Evolutionary conservation across 1,139 yeast species (phyloP).

Genomic region (Candida sanyaensis): DNA sequence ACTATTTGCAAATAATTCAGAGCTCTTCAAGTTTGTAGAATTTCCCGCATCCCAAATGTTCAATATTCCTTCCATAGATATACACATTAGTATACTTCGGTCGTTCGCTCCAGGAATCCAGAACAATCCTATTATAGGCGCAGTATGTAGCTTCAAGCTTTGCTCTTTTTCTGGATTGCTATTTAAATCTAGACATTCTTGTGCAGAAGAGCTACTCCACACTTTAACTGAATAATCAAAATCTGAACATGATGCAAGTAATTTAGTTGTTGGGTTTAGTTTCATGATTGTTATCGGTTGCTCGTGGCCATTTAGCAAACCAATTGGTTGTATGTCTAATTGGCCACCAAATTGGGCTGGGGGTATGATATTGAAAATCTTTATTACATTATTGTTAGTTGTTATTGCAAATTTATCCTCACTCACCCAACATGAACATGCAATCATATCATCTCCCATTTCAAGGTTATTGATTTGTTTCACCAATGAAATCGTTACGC

Average conservation of each 20-base stretch:
- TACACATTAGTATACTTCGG: slow-evolving; percentile 28
- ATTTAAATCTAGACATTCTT: slow-evolving; percentile 37
- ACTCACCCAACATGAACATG: slow-evolving; percentile 72
- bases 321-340: slow-evolving; percentile 51
- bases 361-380: slow-evolving; percentile 53
- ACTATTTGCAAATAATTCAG: slow-evolving; percentile 25
- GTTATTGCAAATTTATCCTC: slow-evolving; percentile 71
- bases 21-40: slow-evolving; percentile 32
- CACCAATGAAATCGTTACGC: slow-evolving; percentile 31
- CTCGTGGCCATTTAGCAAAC: slow-evolving; percentile 69
- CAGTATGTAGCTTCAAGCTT: slow-evolving; percentile 40
- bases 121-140: slow-evolving; percentile 54
- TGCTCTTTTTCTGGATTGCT: slow-evolving; percentile 14
- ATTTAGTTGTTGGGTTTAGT: slow-evolving; percentile 52
- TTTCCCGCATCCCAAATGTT: slow-evolving; percentile 64
- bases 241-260: slow-evolving; percentile 75
- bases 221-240: slow-evolving; percentile 64
- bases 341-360: slow-evolving; percentile 11
- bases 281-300: slow-evolving; percentile 57
- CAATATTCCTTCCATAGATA: slow-evolving; percentile 71
- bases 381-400: slow-evolving; percentile 55
- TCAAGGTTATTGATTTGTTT: slow-evolving; percentile 24
- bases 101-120: slow-evolving; percentile 46
- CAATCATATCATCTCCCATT: slow-evolving; percentile 4
- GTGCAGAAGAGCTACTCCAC: slow-evolving; percentile 68